Conservation (phyloP, 1,139 yeast species). For the Protomyces gravidus region DNA sequence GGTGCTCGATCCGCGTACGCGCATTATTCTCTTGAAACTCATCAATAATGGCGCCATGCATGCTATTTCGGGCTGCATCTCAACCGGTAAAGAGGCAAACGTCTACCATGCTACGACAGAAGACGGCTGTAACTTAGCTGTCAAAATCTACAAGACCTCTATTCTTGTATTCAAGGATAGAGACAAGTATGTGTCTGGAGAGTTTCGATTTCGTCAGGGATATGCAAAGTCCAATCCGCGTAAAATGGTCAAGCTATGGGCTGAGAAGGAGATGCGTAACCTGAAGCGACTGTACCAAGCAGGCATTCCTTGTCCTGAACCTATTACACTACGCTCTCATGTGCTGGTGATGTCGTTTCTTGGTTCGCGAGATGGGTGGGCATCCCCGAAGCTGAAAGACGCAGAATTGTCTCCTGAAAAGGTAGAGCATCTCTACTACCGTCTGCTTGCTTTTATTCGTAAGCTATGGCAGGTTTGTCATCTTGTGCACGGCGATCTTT, state of each 20-base stretch:
- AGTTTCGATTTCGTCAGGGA: constrained; percentile 80
- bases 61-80: constrained; percentile 85
- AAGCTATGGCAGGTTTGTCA: constrained; percentile 81
- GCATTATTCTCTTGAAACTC: constrained; percentile 73
- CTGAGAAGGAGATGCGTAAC: constrained; percentile 93
- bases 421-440: constrained; percentile 63
- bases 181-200: constrained; percentile 94
- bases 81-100: constrained; percentile 97
- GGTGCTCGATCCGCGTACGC: constrained; percentile 90
- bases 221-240: constrained; percentile 88
- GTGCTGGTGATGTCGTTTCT: constrained; percentile 93
- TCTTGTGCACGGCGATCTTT: constrained; percentile 91
- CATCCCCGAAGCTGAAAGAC: constrained; percentile 37
- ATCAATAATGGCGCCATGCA: constrained; percentile 78
- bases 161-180: constrained; percentile 93
- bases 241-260: constrained; percentile 97
- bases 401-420: constrained; percentile 60
- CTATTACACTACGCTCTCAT: constrained; percentile 79
- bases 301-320: constrained; percentile 90
- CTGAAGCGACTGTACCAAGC: constrained; percentile 70
- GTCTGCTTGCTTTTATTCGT: constrained; percentile 79
- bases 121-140: constrained; percentile 56
- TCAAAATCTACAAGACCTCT: constrained; percentile 92
- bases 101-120: constrained; percentile 90
- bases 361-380: constrained; percentile 60